These are phyloP conservation scores for Geotrichum klebahnii DNA, from an alignment of 1,139 yeast genomes.

Conservation along the genomic window DNA sequence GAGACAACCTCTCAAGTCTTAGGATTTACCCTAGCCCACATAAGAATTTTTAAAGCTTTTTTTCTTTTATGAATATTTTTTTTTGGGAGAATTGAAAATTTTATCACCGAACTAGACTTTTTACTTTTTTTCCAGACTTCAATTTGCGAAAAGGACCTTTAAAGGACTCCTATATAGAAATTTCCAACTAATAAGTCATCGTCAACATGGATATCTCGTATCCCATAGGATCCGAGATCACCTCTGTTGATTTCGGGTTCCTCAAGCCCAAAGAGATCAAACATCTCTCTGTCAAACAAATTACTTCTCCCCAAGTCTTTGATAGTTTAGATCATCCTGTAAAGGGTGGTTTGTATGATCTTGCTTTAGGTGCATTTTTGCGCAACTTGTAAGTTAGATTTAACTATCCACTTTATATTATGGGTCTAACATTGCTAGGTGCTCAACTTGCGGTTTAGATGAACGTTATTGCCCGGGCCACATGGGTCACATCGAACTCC, in stretches of 20 bases:
- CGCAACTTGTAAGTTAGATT: slow-evolving; percentile 53
- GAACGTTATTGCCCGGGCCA: slow-evolving; percentile 97
- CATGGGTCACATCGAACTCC: slow-evolving; percentile 95
- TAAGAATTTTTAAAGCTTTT: not conserved
- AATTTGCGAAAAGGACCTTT: not conserved
- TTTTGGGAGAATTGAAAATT: slow-evolving; percentile 5
- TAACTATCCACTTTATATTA: slow-evolving; percentile 14
- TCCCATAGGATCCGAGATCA: slow-evolving; percentile 92
- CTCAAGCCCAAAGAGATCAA: slow-evolving; percentile 78
- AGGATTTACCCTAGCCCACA: not conserved
- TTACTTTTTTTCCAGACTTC: not conserved
- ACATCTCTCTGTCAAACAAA: slow-evolving; percentile 84
- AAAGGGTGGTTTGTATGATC: slow-evolving; percentile 87
- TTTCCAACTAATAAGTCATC: not conserved
- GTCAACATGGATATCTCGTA: slow-evolving; percentile 80
- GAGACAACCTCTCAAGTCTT: not conserved
- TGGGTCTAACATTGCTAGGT: slow-evolving; percentile 37
- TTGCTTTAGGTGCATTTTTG: slow-evolving; percentile 88
- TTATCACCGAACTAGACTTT: not conserved
- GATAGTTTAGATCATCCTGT: slow-evolving; percentile 96
- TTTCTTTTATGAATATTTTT: not conserved
- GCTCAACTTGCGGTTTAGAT: slow-evolving; percentile 94
- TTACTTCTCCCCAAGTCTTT: slow-evolving; percentile 89
- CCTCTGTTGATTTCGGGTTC: slow-evolving; percentile 88
- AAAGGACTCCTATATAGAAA: not conserved